Evolutionary conservation across 352 stramenopile genomes (phyloP).

Genomic region (Phytophthora citrophthora): DNA sequence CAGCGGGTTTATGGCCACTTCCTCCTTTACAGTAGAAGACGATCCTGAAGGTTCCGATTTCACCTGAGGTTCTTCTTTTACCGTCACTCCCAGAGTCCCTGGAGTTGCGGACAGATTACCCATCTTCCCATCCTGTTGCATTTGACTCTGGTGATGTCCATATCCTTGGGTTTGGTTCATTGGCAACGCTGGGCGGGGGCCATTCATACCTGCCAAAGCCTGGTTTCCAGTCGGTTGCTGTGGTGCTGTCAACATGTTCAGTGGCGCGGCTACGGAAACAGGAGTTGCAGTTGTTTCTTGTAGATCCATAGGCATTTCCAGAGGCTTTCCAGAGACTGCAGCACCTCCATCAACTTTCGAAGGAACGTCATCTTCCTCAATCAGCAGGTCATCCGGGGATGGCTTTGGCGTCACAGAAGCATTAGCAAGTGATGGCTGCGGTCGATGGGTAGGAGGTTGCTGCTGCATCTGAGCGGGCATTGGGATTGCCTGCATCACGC

Average conservation of each 20-base stretch:
- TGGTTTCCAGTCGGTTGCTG: slow-evolving; percentile 7
- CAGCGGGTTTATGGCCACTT: slow-evolving; percentile 59
- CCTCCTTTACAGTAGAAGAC: slow-evolving; percentile 31
- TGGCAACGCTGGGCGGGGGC: slow-evolving; percentile 7
- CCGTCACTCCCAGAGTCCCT: not conserved
- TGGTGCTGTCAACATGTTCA: slow-evolving; percentile 26
- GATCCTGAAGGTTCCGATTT: slow-evolving; percentile 6
- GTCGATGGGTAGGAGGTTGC: slow-evolving; percentile 31
- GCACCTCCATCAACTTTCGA: slow-evolving; percentile 29
- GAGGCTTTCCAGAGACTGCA: slow-evolving; percentile 42
- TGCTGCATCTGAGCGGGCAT: slow-evolving; percentile 53
- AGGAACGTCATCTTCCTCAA: slow-evolving; percentile 54
- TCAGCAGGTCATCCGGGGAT: slow-evolving; percentile 60
- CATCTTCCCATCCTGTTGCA: slow-evolving; percentile 11
- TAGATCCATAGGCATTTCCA: slow-evolving; percentile 70
- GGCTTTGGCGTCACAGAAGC: slow-evolving; percentile 29
- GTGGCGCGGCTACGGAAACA: slow-evolving; percentile 24
- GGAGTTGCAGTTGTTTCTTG: slow-evolving; percentile 43
- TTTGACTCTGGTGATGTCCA: slow-evolving; percentile 8
- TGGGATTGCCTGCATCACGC: slow-evolving; percentile 49
- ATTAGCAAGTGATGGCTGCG: slow-evolving; percentile 2
- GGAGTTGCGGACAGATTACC: slow-evolving; percentile 1
- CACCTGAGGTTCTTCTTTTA: slow-evolving; percentile 38
- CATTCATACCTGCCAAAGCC: slow-evolving; percentile 11
- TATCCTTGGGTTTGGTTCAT: slow-evolving; percentile 18